Percentiles rank a stretch among this genome's conserved stretches.
These are phyloP conservation scores for Leersia perrieri DNA, from an alignment of 176 grass and related monocot genomes.

Conservation along the genomic window DNA sequence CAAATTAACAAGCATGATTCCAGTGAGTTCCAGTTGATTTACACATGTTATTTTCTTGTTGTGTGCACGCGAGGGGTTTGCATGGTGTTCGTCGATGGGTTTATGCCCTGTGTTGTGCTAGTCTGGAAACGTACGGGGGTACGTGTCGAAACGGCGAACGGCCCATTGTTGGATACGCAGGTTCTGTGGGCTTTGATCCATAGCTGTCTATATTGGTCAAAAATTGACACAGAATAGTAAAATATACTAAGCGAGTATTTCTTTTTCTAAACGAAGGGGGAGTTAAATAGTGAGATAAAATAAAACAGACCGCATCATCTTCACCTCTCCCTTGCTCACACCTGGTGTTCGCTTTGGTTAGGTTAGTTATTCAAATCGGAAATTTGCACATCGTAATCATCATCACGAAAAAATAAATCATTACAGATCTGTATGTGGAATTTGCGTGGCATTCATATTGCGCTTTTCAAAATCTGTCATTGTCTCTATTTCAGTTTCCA, in stretches of 20 bases:
- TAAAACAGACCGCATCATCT: not conserved
- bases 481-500: not conserved
- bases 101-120: not conserved
- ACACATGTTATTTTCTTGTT: not conserved
- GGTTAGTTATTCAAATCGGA: not conserved
- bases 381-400: not conserved
- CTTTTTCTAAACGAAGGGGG: not conserved
- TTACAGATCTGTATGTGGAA: not conserved
- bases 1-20: not conserved
- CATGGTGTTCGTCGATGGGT: not conserved
- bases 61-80: not conserved
- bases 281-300: not conserved
- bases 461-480: not conserved
- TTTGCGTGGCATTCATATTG: not conserved
- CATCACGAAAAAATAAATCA: not conserved
- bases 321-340: not conserved
- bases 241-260: not conserved
- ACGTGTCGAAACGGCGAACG: not conserved
- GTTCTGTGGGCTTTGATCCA: not conserved
- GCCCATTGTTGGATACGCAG: not conserved
- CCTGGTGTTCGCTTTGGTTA: not conserved
- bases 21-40: not conserved
- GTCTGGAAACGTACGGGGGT: not conserved
- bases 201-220: not conserved
- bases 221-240: not conserved